Evolutionary conservation across 1,284 basidiomycete species (phyloP), one percentile per base, ranked within the genome.

Genomic region (Xerocomus nothofagi): DNA sequence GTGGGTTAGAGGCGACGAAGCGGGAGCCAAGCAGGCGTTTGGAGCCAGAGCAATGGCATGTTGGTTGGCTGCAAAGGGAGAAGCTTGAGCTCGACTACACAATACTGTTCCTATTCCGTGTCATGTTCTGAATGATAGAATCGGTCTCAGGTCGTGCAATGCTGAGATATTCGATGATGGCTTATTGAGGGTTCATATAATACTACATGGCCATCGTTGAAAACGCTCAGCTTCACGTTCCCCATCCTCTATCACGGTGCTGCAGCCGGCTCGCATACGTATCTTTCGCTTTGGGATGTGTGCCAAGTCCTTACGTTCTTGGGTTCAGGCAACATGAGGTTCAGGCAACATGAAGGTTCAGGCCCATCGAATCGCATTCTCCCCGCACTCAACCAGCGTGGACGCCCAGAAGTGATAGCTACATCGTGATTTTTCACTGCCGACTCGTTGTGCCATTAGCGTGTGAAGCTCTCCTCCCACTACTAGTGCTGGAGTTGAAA

Each of bases 1-100:
- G 40, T 80, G 77, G 76, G 49, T 49, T 32, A 64, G 55, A 46
- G 75, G 74, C 1, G 77, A 79, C 43, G 68, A 74, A 49, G 52
- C 62, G 23, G 67, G 65, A 20, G 70, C 73, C 27, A 72, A 73
- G 56, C 58, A 64, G 32, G 65, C 71, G 12, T 73, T 79, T 45
- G 63, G 67, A 36, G 69, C 68, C 44, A 71, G 74, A 58, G 74
- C 73, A 4, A 72, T 71, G 53, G 68, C 65, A 38, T 77, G 73
- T 56, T 75, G 61, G 58, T 60, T 69, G 36, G 73, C 76, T 45
- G 71, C 72, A 10, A 60, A 61, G 49, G 71, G 72, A n/a, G 50
- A 60, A n/a, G 32, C 46, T 23, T 51, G 40, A 51, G 14, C 14
- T 39, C 6, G 20, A 27, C 20, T n/a, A n/a, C n/a, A n/a, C n/a